Conservation (phyloP, 2,329 filamentous ascomycete genomes). For the Colletotrichum sp. region DNA sequence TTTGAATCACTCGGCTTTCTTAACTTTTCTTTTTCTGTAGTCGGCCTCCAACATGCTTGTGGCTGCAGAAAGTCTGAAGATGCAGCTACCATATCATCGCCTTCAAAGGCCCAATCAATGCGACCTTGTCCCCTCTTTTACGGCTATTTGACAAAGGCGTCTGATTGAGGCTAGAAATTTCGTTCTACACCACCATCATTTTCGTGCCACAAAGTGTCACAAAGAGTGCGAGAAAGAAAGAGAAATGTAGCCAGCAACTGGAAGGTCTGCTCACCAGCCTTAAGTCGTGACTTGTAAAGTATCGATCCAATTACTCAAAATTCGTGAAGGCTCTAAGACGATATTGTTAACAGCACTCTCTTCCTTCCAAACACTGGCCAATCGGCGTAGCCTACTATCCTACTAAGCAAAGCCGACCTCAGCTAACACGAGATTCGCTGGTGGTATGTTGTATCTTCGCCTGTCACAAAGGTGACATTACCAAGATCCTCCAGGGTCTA, state of each 20-base stretch:
- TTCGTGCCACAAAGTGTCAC: background rate
- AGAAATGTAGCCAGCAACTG: background rate
- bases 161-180: background rate
- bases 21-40: background rate
- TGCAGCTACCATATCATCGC: background rate
- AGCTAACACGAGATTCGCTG: background rate
- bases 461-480: background rate
- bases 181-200: background rate
- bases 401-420: background rate
- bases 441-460: background rate
- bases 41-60: background rate
- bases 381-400: background rate
- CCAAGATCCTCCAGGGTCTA: background rate
- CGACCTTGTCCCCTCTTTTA: background rate
- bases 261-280: background rate
- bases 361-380: background rate
- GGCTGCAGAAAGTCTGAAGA: background rate
- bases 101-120: background rate
- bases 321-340: too few species aligned
- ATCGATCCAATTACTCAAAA: too few species aligned
- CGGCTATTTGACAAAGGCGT: background rate
- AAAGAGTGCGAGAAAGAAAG: background rate
- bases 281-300: background rate
- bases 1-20: background rate
- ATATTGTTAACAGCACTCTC: too few species aligned